phyloP scores from a whole-genome alignment of 495 filamentous ascomycete species.

The Friedmanniomyces simplex region DNA sequence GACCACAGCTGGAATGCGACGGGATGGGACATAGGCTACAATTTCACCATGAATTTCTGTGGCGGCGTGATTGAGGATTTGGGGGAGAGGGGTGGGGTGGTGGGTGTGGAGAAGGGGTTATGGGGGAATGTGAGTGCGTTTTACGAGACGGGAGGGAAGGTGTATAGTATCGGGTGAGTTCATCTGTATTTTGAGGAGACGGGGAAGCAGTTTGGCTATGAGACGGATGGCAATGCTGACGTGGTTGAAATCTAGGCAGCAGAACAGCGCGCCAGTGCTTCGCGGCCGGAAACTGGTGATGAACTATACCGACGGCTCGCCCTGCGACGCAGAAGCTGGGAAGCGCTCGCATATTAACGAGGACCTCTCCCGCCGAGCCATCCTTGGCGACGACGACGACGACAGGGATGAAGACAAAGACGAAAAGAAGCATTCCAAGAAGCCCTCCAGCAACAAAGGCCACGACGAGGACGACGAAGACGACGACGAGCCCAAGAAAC shows the following conservation, averaged over 20 bases:
- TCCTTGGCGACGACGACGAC: constrained; percentile 31
- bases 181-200: too few relatives aligned
- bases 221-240: constrained; percentile 19
- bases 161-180: constrained; percentile 70
- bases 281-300: constrained; percentile 84
- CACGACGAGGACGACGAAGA: constrained; percentile 20
- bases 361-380: constrained; percentile 7
- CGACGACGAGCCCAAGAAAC: constrained; percentile 31
- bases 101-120: constrained; percentile 43
- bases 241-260: constrained; percentile 39
- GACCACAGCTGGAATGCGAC: constrained; percentile 69
- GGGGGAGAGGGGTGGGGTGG: constrained; percentile 50
- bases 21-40: constrained; percentile 76
- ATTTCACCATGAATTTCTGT: constrained; percentile 96
- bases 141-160: constrained; percentile 61
- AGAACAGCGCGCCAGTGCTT: constrained; percentile 59
- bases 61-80: constrained; percentile 69
- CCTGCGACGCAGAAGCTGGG: constrained; percentile 42
- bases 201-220: too few relatives aligned
- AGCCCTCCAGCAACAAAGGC: constrained; percentile 17
- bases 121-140: constrained; percentile 88
- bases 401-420: constrained; percentile 32
- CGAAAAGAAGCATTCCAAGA: constrained; percentile 30
- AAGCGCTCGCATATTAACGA: constrained; percentile 1
- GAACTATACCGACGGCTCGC: constrained; percentile 84